These are phyloP conservation scores for Aquilaria yunnanensis DNA, from an alignment of 345 rosid species.

Conservation along the genomic window DNA sequence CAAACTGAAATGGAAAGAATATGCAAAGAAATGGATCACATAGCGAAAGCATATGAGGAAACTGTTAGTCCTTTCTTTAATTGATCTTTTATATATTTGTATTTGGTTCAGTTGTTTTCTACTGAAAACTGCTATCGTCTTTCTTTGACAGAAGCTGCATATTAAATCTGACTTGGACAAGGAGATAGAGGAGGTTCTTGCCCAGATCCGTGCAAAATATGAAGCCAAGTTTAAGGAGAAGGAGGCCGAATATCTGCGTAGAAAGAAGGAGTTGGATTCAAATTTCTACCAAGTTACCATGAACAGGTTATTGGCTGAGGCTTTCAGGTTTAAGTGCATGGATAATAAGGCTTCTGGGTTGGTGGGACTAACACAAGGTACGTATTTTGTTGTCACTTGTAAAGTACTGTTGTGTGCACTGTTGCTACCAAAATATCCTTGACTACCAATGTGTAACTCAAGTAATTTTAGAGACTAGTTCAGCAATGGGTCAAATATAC, in stretches of 20 bases:
- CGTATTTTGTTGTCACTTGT: background rate
- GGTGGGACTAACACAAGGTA: conserved; percentile 33
- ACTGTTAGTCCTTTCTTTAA: conserved; percentile 26
- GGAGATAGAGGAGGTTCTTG: conserved; percentile 44
- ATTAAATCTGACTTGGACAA: conserved; percentile 40
- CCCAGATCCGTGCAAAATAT: conserved; percentile 40
- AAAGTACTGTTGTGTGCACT: background rate
- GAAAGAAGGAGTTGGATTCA: conserved; percentile 34
- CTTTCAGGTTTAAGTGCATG: conserved; percentile 44
- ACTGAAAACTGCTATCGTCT: conserved; percentile 2
- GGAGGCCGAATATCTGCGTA: conserved; percentile 26
- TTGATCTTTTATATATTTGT: conserved; percentile 7
- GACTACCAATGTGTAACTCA: background rate
- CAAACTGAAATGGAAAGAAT: conserved; percentile 55
- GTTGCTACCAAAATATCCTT: background rate
- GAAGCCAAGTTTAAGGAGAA: conserved; percentile 33
- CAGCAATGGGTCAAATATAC: background rate
- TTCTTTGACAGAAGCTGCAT: conserved; percentile 39
- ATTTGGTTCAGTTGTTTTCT: conserved; percentile 7
- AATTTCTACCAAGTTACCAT: conserved; percentile 29
- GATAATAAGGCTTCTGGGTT: conserved; percentile 24
- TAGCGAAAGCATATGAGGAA: conserved; percentile 26
- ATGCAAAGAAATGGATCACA: conserved; percentile 25
- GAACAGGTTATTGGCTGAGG: conserved; percentile 54
- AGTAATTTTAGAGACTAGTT: too few species aligned